Conservation (phyloP, 1,284 basidiomycete species). For the Agaricales sp. region DNA sequence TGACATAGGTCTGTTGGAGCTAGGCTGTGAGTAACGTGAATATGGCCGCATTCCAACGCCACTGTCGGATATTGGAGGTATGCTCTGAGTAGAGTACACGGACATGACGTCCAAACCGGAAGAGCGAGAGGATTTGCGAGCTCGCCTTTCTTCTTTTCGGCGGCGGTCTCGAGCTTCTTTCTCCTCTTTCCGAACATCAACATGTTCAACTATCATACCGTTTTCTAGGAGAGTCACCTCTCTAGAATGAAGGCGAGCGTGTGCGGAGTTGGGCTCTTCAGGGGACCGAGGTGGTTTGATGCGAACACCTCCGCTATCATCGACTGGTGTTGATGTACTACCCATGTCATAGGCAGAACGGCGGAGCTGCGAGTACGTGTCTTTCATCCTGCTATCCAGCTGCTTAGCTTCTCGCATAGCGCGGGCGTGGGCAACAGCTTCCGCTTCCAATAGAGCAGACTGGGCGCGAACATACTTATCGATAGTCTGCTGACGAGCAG, state of each 20-base stretch:
- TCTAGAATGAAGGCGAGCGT: constrained; percentile 43
- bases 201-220: constrained; percentile 79
- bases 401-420: constrained; percentile 69
- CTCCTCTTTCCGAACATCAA: constrained; percentile 75
- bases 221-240: constrained; percentile 76
- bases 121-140: constrained; percentile 60
- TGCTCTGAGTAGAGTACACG: constrained; percentile 29
- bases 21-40: constrained; percentile 50
- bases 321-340: constrained; percentile 30
- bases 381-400: constrained; percentile 64
- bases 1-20: constrained; percentile 51
- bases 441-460: constrained; percentile 61
- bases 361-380: constrained; percentile 67
- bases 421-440: constrained; percentile 61
- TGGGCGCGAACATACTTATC: constrained; percentile 64
- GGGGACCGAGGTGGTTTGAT: constrained; percentile 50
- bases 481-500: constrained; percentile 65
- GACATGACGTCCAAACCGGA: constrained; percentile 66
- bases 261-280: constrained; percentile 25
- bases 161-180: constrained; percentile 56
- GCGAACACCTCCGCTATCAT: constrained; percentile 52
- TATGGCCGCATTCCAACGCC: constrained; percentile 41
- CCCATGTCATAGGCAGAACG: constrained; percentile 65
- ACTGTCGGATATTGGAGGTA: constrained; percentile 45
- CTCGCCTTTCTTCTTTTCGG: constrained; percentile 60